Percentiles rank a stretch among this genome's conserved stretches.
Evolutionary conservation across 345 rosid species (phyloP).

Genomic region (Clarkia xantiana): DNA sequence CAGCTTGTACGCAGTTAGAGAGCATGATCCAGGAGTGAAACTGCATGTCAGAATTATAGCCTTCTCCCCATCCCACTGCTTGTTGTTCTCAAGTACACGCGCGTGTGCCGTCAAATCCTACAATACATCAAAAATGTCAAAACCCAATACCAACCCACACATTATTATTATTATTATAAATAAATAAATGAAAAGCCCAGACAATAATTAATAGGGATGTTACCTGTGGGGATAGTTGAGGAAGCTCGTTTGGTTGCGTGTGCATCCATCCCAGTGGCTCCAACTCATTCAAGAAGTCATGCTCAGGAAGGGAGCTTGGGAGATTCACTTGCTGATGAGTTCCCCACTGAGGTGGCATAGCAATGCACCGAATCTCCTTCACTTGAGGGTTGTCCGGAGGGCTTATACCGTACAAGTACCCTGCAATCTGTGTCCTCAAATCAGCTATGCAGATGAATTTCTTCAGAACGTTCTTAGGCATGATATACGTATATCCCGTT

Average conservation of each 20-base stretch:
- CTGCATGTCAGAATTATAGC: slow-evolving; percentile 94
- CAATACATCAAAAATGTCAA: slow-evolving; percentile 2
- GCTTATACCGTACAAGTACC: slow-evolving; percentile 85
- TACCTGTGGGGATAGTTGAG: slow-evolving; percentile 94
- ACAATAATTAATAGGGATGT: too few relatives aligned
- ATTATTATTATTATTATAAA: too few relatives aligned
- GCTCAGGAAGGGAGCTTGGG: slow-evolving; percentile 87
- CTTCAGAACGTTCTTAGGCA: slow-evolving; percentile 95
- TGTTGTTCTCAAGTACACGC: slow-evolving; percentile 77
- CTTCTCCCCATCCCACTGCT: slow-evolving; percentile 98
- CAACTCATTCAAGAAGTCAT: slow-evolving; percentile 73
- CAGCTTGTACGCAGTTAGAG: slow-evolving; percentile 83
- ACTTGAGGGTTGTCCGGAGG: slow-evolving; percentile 97
- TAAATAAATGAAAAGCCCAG: too few relatives aligned
- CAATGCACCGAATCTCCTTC: slow-evolving; percentile 89
- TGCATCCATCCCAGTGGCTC: slow-evolving; percentile 99
- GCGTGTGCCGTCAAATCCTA: slow-evolving; percentile 89
- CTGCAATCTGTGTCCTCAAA: slow-evolving; percentile 82
- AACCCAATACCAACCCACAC: too few relatives aligned
- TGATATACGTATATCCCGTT: slow-evolving; percentile 85
- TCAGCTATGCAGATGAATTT: slow-evolving; percentile 95
- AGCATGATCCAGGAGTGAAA: slow-evolving; percentile 98
- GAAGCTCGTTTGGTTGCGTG: slow-evolving; percentile 97
- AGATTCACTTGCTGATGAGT: slow-evolving; percentile 73
- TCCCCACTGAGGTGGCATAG: slow-evolving; percentile 90